Conservation (phyloP, 768 basidiomycete genomes). For the Podaxis mareebaensis region DNA sequence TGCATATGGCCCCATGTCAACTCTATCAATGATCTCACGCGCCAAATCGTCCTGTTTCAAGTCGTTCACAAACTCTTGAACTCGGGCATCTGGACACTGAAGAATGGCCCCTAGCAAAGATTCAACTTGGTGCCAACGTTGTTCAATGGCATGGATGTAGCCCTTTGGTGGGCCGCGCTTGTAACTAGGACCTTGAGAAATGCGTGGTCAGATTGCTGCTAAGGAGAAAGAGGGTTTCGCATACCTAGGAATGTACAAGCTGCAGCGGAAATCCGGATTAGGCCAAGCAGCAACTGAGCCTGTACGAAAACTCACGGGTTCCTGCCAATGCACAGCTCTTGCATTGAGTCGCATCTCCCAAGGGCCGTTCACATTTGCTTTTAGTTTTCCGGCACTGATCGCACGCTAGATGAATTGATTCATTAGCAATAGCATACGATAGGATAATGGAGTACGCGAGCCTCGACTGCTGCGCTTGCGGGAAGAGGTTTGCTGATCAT, state of each 20-base stretch:
- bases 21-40: constrained; percentile 71
- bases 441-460: constrained; percentile 22
- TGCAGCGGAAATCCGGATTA: constrained; percentile 29
- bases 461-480: constrained; percentile 70
- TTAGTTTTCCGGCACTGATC: constrained; percentile 89
- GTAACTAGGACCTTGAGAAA: constrained; percentile 63
- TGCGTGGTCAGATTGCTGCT: neutral
- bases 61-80: constrained; percentile 62
- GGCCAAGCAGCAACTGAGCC: constrained; percentile 17
- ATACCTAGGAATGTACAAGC: constrained; percentile 69
- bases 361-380: constrained; percentile 75
- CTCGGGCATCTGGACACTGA: constrained; percentile 65
- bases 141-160: constrained; percentile 92
- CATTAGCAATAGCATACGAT: constrained; percentile 16
- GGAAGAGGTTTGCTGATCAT: constrained; percentile 40
- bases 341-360: constrained; percentile 49
- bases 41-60: constrained; percentile 75
- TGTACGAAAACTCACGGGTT: constrained; percentile 40
- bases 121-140: constrained; percentile 90
- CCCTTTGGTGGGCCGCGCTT: constrained; percentile 88
- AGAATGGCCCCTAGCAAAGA: constrained; percentile 83
- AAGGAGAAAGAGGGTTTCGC: constrained; percentile 1
- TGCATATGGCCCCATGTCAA: constrained; percentile 81
- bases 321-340: constrained; percentile 64
- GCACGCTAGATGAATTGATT: constrained; percentile 52